A percentile compares a stretch with the other conserved stretches of the same genome.
These are phyloP conservation scores for Oryza longistaminata DNA, from an alignment of 176 grass and related monocot species.

Conservation along the genomic window DNA sequence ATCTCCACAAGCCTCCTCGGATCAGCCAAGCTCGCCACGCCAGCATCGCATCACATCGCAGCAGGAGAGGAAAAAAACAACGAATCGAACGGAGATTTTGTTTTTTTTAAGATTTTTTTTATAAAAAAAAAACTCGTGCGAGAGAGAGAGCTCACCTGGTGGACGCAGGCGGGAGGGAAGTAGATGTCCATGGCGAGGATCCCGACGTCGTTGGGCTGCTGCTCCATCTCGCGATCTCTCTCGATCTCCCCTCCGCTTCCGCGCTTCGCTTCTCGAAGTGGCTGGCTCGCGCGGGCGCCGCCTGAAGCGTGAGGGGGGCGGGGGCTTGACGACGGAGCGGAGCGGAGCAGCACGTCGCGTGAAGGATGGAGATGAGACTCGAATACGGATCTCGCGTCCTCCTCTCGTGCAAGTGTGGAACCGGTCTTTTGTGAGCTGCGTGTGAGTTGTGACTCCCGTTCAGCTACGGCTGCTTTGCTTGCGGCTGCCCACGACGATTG, in stretches of 20 bases:
- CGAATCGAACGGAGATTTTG: not conserved
- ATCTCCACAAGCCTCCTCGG: not conserved
- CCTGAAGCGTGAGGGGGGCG: not conserved
- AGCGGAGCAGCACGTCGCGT: conserved; percentile 18
- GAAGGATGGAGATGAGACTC: not conserved
- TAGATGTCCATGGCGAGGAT: conserved; percentile 97
- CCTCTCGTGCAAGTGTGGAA: not conserved
- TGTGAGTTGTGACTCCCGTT: not conserved
- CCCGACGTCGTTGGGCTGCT: conserved; percentile 66
- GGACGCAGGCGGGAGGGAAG: conserved; percentile 80
- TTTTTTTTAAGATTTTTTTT: too few relatives aligned
- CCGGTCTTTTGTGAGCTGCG: not conserved
- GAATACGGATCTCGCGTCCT: not conserved
- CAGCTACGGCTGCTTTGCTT: not conserved
- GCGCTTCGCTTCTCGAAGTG: not conserved
- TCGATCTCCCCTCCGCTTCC: not conserved
- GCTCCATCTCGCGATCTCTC: conserved; percentile 50
- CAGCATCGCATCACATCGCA: not conserved
- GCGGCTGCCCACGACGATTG: not conserved
- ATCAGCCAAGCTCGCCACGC: not conserved
- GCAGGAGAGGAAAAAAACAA: not conserved
- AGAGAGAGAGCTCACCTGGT: conserved; percentile 48
- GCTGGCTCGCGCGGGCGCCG: conserved; percentile 4
- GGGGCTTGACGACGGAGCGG: not conserved
- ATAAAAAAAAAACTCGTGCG: not conserved